Evolutionary conservation across 345 rosid genomes (phyloP), one percentile per base, ranked within the genome.

Genomic region (Euphorbia pulcherrima): DNA sequence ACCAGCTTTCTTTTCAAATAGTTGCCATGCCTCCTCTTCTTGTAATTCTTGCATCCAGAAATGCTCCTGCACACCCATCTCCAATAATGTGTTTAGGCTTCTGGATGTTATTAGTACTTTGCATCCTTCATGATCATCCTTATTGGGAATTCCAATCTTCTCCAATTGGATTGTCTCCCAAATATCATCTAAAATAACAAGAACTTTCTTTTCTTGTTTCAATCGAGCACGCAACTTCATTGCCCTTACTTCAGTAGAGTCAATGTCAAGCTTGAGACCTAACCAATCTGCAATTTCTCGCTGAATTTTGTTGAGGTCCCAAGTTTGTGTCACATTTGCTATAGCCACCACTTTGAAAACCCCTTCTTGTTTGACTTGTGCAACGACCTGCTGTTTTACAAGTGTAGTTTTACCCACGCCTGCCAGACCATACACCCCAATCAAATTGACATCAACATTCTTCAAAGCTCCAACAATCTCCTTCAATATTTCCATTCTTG

Each of bases 371-470:
- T 39, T 50, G 8, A 41, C 68, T n/a, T 29, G 64, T 28, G 8
- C 39, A 41, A 62, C 56, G 24, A 71, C 52, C 58, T 64, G 37
- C 37, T 33, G 20, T 56, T 56, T 71, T 14, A 33, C 55, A 2
- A 71, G 51, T 10, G 74, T 62, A 29, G 74, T 62, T 44, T 71
- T 71, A 2, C 68, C 74, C 5, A 62, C 68, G 5, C 74, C 74
- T 17, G 30, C 13, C 28, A 63, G 27, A 7, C 74, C 74, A 20
- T 44, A 62, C 13, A 71, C 62, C 5, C 68, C 74, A 27, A 62
- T 11, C 21, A 30, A 2, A 26, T 20, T 48, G 17, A 62, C 39
- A 16, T 62, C 53, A 21, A 21, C 6, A 6, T 33, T 28, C 8
- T 33, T 39, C 13, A 70, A 51, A 6, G 61, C 67, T 16, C 23